Percentiles rank a stretch among this genome's conserved stretches.
Evolutionary conservation across 2,329 filamentous ascomycete genomes (phyloP).

Genomic region (Cadophora gregata): DNA sequence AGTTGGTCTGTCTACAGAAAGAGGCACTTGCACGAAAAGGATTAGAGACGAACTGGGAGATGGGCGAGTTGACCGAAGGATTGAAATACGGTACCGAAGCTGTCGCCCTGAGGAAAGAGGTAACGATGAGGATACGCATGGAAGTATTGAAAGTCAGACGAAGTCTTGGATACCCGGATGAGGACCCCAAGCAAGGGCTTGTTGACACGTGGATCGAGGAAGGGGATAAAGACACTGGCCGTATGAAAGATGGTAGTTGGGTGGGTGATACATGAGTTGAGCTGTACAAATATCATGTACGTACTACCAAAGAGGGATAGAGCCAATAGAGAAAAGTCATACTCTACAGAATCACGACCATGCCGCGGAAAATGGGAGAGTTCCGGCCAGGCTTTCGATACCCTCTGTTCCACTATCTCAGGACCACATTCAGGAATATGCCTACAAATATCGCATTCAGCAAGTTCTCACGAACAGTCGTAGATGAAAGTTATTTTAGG

Average conservation of each 20-base stretch:
- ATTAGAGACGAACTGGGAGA: conserved; percentile 44
- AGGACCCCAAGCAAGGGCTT: conserved; percentile 76
- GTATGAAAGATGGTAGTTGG: conserved; percentile 65
- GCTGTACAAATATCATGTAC: conserved; percentile 7
- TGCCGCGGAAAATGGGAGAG: not conserved
- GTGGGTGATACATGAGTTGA: conserved; percentile 54
- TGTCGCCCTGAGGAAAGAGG: conserved; percentile 76
- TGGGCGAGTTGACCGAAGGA: conserved; percentile 68
- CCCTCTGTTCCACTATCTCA: not conserved
- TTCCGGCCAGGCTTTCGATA: not conserved
- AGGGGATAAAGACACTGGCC: conserved; percentile 59
- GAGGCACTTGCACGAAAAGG: conserved; percentile 47
- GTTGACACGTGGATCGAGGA: conserved; percentile 79
- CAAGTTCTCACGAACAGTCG: not conserved
- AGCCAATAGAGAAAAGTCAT: not conserved
- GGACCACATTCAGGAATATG: not conserved
- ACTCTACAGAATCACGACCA: not conserved
- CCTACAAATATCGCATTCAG: not conserved
- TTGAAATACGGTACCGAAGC: conserved; percentile 77
- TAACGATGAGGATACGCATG: conserved; percentile 76
- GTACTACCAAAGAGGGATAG: not conserved
- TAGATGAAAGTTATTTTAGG: not conserved
- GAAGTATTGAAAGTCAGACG: conserved; percentile 81
- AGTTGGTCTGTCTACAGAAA: conserved; percentile 62
- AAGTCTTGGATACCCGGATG: conserved; percentile 72